Evolutionary conservation across 495 filamentous ascomycete genomes (phyloP).

Genomic region (Aspergillus carlsbadensis): DNA sequence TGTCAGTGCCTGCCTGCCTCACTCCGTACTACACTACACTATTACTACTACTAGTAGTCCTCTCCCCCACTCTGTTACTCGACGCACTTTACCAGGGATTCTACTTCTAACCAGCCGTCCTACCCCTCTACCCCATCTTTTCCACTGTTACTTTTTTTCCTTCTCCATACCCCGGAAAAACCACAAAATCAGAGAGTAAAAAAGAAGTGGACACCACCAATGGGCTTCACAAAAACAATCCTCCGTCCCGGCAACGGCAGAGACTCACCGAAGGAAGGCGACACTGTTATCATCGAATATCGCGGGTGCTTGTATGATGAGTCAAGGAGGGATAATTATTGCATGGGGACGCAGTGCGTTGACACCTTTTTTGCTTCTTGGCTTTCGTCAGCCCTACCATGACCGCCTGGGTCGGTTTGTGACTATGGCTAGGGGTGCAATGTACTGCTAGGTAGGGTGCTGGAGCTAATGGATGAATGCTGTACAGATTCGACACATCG

Average conservation of each 20-base stretch:
- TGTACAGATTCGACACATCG: slow-evolving; percentile 9
- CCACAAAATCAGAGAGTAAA: too few relatives aligned
- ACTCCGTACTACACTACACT: neutral
- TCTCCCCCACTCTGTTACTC: neutral
- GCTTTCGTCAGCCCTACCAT: too few relatives aligned
- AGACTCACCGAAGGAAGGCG: neutral
- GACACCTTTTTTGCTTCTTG: neutral
- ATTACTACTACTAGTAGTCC: neutral
- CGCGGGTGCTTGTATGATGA: neutral
- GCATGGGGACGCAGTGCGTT: slow-evolving; percentile 2
- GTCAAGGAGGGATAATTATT: neutral
- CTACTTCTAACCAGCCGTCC: too few relatives aligned
- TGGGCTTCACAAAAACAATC: slow-evolving; percentile 1
- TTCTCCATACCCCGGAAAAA: neutral
- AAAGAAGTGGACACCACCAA: neutral
- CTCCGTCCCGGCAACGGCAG: neutral
- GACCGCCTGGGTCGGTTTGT: too few relatives aligned
- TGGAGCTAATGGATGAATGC: neutral
- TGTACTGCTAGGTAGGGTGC: too few relatives aligned
- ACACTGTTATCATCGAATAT: slow-evolving; percentile 3
- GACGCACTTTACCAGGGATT: neutral
- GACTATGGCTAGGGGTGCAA: too few relatives aligned
- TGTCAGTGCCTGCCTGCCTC: neutral
- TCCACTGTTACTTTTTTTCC: neutral
- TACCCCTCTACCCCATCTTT: neutral